Evolutionary conservation across 768 basidiomycete genomes (phyloP), one percentile per base, ranked within the genome.

Genomic region (Kwoniella dejecticola): DNA sequence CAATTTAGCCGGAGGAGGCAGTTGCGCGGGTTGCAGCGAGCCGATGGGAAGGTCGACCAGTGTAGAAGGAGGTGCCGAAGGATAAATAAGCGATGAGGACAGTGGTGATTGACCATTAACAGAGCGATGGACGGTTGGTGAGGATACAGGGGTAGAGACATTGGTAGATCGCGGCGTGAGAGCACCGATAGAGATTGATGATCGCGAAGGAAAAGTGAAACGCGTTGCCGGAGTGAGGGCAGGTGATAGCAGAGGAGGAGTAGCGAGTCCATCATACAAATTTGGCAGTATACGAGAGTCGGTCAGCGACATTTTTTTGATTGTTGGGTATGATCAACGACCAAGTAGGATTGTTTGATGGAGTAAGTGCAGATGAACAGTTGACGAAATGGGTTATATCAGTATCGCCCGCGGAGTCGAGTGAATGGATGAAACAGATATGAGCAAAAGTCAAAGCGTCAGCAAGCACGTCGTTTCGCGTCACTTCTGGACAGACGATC

Each of bases 191-290:
- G 36, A n/a, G 24, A 15, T 6, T 19, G 19, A 47, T 30, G 15
- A 31, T 47, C 27, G 5, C 15, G 23, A 47, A n/a, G n/a, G 40
- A 15, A 24, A 19, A 33, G 47, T n/a, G 30, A 23, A 58, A 30
- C 40, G 53, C 30, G 62, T 30, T 19, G 36, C 45, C 13, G 53
- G 24, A 38, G 58, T 52, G 30, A 41, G 23, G 2, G 58, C 13
- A 4, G 68, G 70, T 0, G 71, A 66, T 30, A 50, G 29, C 7
- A 69, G 33, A 30, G 67, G 68, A 23, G 73, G 71, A 3, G 73
- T 64, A 33, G 71, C 73, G n/a, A 78, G 64, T 6, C 62, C 69
- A 48, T 71, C 65, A 52, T 78, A 78, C 23, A 78, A 50, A 21
- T 55, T 60, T 31, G 71, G 63, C 15, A 78, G 57, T 12, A 73